A percentile compares a stretch with the other conserved stretches of the same genome.
Conservation (phyloP, 2,329 filamentous ascomycete genomes). For the Aspergillus nomiae region DNA sequence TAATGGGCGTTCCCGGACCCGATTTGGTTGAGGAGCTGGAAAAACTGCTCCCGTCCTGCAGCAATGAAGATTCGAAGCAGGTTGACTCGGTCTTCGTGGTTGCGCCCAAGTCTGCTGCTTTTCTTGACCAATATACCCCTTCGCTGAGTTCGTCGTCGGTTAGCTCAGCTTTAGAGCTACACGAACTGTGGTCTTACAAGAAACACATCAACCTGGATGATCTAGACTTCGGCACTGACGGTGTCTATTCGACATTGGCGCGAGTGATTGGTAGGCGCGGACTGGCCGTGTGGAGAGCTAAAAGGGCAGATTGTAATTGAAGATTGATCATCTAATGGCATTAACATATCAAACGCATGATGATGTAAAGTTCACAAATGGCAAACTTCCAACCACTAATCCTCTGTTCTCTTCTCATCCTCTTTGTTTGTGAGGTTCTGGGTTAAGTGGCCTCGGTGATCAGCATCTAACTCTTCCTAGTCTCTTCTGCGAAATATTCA, state of each 20-base stretch:
- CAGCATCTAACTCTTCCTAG: background rate
- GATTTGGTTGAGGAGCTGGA: constrained; percentile 45
- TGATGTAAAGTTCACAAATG: background rate
- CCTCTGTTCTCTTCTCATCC: background rate
- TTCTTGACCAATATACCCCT: constrained; percentile 41
- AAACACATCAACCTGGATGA: constrained; percentile 56
- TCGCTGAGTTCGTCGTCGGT: constrained; percentile 13
- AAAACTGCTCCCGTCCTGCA: constrained; percentile 33
- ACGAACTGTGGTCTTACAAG: constrained; percentile 46
- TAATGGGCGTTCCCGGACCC: constrained; percentile 51
- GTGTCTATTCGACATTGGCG: constrained; percentile 46
- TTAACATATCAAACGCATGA: background rate
- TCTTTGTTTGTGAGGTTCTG: background rate
- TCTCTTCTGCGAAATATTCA: background rate
- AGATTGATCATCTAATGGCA: background rate
- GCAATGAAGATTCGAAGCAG: background rate
- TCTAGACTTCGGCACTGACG: constrained; percentile 53
- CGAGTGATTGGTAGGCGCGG: constrained; percentile 53
- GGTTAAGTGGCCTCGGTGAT: too few relatives aligned
- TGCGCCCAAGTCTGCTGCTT: constrained; percentile 48
- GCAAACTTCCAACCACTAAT: background rate
- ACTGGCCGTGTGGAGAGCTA: constrained; percentile 51
- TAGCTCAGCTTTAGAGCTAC: constrained; percentile 32
- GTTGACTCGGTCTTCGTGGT: constrained; percentile 43
- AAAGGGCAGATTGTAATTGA: constrained; percentile 30